Base-by-base conservation (phyloP, 1,139 yeast genomes). In the Pichia sp. region DNA sequence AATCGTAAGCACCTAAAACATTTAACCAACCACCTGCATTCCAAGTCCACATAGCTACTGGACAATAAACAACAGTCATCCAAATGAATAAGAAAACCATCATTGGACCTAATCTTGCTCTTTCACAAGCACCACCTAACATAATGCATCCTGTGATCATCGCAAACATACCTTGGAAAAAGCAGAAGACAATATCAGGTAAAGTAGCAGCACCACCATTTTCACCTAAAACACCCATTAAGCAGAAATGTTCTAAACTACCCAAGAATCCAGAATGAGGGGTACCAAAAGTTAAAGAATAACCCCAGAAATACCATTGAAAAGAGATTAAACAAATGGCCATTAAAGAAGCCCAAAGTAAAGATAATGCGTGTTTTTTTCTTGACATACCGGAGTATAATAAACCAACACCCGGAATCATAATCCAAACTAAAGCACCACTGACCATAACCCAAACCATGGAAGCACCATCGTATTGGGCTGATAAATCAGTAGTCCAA, bases 251-350 rank as follows among this genome's bases (percentile, higher is more conserved):
- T 56, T 75, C 72, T 61, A 91, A 67, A 51, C 84, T 76, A 43
- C 98, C 97, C 51, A 87, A 70, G 62, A 88, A 82, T 8, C 33
- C 28, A 33, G 69, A 60, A 16, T 88, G 80, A 33, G 69, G 68
- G 15, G 83, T 79, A 36, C 94, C 78, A 61, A 88, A 89, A 20
- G 86, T 80, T 47, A 91, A 72, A 8, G 96, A 83, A 63, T 84
- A 89, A 46, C 97, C 97, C 96, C 96, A 87, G 68, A 87, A 87
- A 64, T 87, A 89, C 97, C 97, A 89, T 59, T 89, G 96, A 74
- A 89, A 87, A 1, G 82, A 68, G 6, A 88, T 78, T 29, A 89
- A 67, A 54, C 91, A 80, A 19, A 78, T 77, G 14, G 94, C 88
- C 85, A 86, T 87, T 60, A 89, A 68, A 4, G 95, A 80, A n/a